Conservation (phyloP, 345 rosid species). For the Salix purpurea region DNA sequence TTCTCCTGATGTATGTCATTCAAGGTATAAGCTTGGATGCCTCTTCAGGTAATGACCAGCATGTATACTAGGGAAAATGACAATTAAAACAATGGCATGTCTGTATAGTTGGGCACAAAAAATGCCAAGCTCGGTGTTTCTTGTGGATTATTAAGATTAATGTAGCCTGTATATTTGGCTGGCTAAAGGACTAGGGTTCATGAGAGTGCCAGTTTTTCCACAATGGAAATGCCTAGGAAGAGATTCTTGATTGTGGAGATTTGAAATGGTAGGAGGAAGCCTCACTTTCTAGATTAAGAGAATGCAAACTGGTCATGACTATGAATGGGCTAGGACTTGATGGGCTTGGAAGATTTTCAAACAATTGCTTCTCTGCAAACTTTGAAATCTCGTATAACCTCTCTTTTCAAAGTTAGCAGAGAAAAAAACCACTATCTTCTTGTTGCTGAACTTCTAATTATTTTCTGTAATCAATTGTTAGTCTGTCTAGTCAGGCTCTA, state of each 20-base stretch:
- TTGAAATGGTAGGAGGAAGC: not conserved
- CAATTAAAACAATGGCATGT: not conserved
- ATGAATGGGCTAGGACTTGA: not conserved
- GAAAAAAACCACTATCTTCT: not conserved
- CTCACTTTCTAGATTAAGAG: not conserved
- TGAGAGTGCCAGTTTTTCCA: not conserved
- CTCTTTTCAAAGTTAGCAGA: not conserved
- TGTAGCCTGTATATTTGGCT: not conserved
- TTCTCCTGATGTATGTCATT: not conserved
- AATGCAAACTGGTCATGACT: not conserved
- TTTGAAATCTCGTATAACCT: not conserved
- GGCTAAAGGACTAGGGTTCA: not conserved
- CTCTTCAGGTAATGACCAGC: not conserved
- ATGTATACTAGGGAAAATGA: not conserved
- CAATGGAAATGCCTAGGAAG: not conserved
- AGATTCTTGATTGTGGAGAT: not conserved
- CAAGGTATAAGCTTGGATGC: not conserved
- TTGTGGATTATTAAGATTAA: not conserved
- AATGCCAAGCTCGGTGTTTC: not conserved
- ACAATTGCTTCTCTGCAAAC: not conserved
- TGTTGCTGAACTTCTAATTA: not conserved
- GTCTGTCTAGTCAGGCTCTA: not conserved
- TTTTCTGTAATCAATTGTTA: not conserved
- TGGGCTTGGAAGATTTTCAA: not conserved
- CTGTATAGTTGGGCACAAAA: not conserved